Evolutionary conservation across 2,329 filamentous ascomycete genomes (phyloP), one percentile per base, ranked within the genome.

Genomic region (Cadophora gregata): DNA sequence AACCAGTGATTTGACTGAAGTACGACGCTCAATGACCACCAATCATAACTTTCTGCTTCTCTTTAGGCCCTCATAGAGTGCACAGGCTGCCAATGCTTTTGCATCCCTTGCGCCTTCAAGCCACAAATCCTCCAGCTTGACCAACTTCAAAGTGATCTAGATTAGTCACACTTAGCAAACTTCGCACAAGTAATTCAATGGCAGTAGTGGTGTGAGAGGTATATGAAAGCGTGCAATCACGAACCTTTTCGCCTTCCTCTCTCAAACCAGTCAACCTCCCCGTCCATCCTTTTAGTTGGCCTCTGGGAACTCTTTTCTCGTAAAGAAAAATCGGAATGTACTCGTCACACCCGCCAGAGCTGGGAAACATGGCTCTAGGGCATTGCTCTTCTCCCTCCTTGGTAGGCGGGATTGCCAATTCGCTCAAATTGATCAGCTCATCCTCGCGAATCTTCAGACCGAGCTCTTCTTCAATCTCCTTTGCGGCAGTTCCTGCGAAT

Each of bases 391-490:
- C 62, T 21, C 66, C 27, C n/a, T 60, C 12, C 67, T 85, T 78
- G 4, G 78, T 75, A 59, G 81, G 79, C 9, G 78, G 76, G 45
- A 89, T 86, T 1, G 82, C 84, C 59, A 88, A 71, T 19, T 87
- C 83, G 66, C 82, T 87, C 61, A 89, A 73, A 67, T 82, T 84
- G 1, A 75, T 78, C 50, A 89, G 74, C 64, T 87, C 80, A 9
- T 79, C 75, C 58, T 83, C 81, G 3, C 77, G 75, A 45, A 89
- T 87, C 59, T 79, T 80, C 12, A 89, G 73, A 6, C 84, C 86
- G 1, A 88, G 78, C 76, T 89, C 87, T 78, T 89, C 87, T 67
- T 84, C 68, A 10, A 90, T 86, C 78, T 90, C 87, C 71, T 80
- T 82, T 2, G 87, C 87, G 1, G 87, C 87, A 0, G 81, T 80